phyloP scores from a whole-genome alignment of 257 asterid genomes.

The Handroanthus guayacan region DNA sequence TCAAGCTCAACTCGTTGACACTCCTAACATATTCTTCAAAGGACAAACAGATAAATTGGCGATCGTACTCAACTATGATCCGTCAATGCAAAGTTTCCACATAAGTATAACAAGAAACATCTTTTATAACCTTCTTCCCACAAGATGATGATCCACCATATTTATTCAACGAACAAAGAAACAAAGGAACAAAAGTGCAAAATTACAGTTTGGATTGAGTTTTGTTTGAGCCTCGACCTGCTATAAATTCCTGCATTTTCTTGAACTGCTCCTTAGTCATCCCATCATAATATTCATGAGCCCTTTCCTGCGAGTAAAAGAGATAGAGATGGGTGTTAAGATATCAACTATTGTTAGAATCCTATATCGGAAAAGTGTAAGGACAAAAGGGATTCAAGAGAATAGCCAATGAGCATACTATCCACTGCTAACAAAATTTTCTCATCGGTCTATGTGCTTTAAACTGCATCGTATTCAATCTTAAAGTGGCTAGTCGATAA shows the following conservation, averaged over 20 bases:
- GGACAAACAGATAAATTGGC: not conserved
- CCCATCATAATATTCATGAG: constrained; percentile 75
- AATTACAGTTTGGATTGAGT: constrained; percentile 69
- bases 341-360: not conserved
- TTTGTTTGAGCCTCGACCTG: constrained; percentile 69
- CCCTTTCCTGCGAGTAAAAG: constrained; percentile 76
- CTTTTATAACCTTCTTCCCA: not conserved
- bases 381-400: not conserved
- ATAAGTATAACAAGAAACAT: constrained; percentile 17
- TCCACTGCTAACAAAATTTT: not conserved
- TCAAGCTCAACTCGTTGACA: no score
- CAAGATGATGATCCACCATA: constrained; percentile 26
- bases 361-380: not conserved
- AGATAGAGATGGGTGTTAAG: constrained; percentile 12
- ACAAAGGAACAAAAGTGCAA: not conserved
- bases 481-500: not conserved
- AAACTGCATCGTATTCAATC: not conserved
- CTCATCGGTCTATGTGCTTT: not conserved
- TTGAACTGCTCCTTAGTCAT: constrained; percentile 90
- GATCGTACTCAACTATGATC: not conserved
- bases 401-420: no score
- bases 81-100: not conserved
- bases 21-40: not conserved
- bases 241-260: constrained; percentile 93
- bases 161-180: constrained; percentile 21